A percentile compares a stretch with the other conserved stretches of the same genome.
Conservation (phyloP, 768 basidiomycete genomes). For the Grammothele lineata region DNA sequence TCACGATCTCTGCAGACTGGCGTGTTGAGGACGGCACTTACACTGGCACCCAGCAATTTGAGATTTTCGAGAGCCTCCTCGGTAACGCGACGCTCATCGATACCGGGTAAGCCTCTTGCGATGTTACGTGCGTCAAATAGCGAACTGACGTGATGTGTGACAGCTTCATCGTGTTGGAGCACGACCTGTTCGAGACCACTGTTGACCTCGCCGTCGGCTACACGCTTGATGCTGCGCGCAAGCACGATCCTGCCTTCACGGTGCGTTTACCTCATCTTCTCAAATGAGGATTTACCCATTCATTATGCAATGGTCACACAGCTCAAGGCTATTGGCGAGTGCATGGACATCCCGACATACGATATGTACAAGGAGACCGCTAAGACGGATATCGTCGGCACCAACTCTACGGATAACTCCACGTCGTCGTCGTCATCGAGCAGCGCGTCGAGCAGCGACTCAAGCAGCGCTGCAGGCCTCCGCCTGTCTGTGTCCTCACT, state of each 20-base stretch:
- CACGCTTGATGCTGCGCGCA: constrained; percentile 72
- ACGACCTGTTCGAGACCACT: constrained; percentile 80
- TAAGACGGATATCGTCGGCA: constrained; percentile 41
- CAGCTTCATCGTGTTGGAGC: constrained; percentile 86
- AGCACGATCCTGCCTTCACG: constrained; percentile 57
- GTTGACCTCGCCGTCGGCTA: constrained; percentile 90
- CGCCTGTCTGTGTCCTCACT: constrained; percentile 1
- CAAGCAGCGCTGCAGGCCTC: not conserved
- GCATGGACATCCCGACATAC: constrained; percentile 55
- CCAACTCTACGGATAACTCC: constrained; percentile 46
- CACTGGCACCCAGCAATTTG: constrained; percentile 58
- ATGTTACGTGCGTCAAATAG: too few relatives aligned
- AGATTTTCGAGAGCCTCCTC: constrained; percentile 73
- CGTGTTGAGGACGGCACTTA: constrained; percentile 75
- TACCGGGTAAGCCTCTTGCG: constrained; percentile 52
- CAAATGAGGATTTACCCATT: not conserved
- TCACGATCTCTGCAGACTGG: constrained; percentile 87
- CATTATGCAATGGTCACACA: too few relatives aligned
- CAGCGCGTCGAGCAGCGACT: not conserved
- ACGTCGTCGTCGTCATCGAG: constrained; percentile 4
- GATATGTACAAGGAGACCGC: constrained; percentile 87
- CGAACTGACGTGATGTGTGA: too few relatives aligned
- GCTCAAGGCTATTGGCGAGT: constrained; percentile 76
- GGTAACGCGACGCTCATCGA: constrained; percentile 55
- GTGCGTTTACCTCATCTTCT: constrained; percentile 33